Evolutionary conservation across 1,139 yeast genomes (phyloP), one percentile per base, ranked within the genome.

Genomic region (Tardiomyces digboiensis): DNA sequence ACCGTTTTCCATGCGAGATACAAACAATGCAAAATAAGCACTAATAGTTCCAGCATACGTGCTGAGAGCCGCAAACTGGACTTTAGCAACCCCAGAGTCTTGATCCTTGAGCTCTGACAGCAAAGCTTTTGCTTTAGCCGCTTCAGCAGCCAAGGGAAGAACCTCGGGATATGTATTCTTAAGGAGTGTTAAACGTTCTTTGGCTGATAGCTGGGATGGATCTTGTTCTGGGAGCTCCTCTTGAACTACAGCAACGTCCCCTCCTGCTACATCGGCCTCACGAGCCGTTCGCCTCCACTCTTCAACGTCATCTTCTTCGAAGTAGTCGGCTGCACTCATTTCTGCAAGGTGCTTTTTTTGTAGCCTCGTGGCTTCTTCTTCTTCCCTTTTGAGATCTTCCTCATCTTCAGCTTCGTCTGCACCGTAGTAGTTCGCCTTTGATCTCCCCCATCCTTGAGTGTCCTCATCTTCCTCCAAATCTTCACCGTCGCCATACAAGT

Each of bases 271-370:
- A 7, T 42, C 44, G 18, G 52, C 50, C 19, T 44, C 43, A 26
- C 29, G 40, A 21, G 58, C 58, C 42, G 49, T 58, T 46, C 58
- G 55, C 49, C 58, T 53, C 64, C 67, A 67, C 18, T 65, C 70
- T n/a, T 79, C 85, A 60, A 78, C 75, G 58, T 82, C 76, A 45
- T 84, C 95, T 44, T 85, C 95, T 53, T 87, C 94, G 52, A 83
- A 71, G 58, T 78, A 89, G 62, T 88, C 97, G 41, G 77, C 87
- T 74, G 84, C 80, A 40, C 78, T 80, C 54, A 91, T 71, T 44
- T 85, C 95, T 52, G 79, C 78, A 49, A 89, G 67, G 58, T 89
- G 95, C 61, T 81, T 79, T 67, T 82, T 84, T 64, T 89, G 97
- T 52, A 87, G 80, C 59, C 88, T 78, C 46, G 86, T 59, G 0